Percentiles rank a stretch among this genome's conserved stretches.
These are phyloP conservation scores for Brettanomyces sp. DNA, from an alignment of 805 yeast species.

Conservation along the genomic window DNA sequence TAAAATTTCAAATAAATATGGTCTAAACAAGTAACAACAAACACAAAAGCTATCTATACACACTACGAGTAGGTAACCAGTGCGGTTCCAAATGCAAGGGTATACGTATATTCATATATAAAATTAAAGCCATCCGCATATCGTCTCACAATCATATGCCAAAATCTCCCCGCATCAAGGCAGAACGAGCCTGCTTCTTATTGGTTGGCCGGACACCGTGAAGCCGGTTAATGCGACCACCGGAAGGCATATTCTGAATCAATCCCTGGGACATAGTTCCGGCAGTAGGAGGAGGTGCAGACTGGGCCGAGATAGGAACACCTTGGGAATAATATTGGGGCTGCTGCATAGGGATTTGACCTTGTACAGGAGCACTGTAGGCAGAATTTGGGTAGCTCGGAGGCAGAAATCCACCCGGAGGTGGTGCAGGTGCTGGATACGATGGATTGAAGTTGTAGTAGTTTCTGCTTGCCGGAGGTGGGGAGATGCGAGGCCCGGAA, in stretches of 20 bases:
- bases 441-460: neutral
- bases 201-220: conserved; percentile 34
- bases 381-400: neutral
- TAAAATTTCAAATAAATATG: too few relatives aligned
- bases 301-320: neutral
- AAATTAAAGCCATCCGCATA: too few relatives aligned
- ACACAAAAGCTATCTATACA: too few relatives aligned
- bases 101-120: too few relatives aligned
- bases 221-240: conserved; percentile 33
- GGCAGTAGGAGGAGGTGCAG: neutral
- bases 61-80: too few relatives aligned
- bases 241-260: conserved; percentile 38
- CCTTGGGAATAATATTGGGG: conserved; percentile 12
- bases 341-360: neutral
- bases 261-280: conserved; percentile 29
- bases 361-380: neutral
- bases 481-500: too few relatives aligned
- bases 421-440: neutral
- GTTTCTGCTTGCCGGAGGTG: too few relatives aligned
- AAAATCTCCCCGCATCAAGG: conserved; percentile 56
- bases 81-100: too few relatives aligned
- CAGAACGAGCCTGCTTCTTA: conserved; percentile 52
- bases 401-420: neutral
- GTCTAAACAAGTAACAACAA: too few relatives aligned
- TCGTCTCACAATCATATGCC: conserved; percentile 38